Percentiles rank a stretch among this genome's conserved stretches.
These are phyloP conservation scores for Ceraceosorus guamensis DNA, from an alignment of 1,284 basidiomycete species.

Conservation along the genomic window DNA sequence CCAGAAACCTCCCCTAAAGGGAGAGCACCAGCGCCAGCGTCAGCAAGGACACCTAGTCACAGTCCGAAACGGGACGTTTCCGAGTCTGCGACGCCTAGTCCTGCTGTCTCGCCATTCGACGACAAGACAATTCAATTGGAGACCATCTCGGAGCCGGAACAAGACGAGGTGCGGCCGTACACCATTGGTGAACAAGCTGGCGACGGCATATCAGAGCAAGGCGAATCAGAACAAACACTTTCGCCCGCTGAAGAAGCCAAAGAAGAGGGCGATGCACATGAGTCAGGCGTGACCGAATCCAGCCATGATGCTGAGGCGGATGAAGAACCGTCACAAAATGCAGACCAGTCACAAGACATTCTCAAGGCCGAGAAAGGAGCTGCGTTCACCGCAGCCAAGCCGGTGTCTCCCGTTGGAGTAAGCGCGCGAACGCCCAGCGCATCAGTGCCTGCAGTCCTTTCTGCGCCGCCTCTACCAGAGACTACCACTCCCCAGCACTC, in stretches of 20 bases:
- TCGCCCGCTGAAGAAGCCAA: background rate
- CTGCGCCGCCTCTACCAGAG: background rate
- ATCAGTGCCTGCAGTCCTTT: too few relatives aligned
- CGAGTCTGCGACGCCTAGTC: background rate
- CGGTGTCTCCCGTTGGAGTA: background rate
- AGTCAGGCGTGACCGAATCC: background rate
- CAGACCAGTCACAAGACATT: background rate
- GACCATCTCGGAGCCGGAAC: background rate
- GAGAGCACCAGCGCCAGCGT: constrained; percentile 7
- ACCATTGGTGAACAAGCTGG: background rate
- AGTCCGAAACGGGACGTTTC: constrained; percentile 10
- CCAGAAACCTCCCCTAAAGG: constrained; percentile 4
- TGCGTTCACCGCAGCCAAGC: background rate
- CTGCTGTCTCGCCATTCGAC: background rate
- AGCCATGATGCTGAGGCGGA: background rate
- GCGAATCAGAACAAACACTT: background rate
- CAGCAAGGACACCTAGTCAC: constrained; percentile 4
- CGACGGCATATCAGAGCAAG: constrained; percentile 1
- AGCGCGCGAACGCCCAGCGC: background rate
- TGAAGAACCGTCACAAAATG: background rate
- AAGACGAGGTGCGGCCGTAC: background rate
- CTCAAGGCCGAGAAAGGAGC: too few relatives aligned
- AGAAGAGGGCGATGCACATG: background rate
- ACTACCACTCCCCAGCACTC: constrained; percentile 9
- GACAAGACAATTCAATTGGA: background rate